Conservation (phyloP, 192 early-diverging fungal species). For the Entophlyctis helioformis region DNA sequence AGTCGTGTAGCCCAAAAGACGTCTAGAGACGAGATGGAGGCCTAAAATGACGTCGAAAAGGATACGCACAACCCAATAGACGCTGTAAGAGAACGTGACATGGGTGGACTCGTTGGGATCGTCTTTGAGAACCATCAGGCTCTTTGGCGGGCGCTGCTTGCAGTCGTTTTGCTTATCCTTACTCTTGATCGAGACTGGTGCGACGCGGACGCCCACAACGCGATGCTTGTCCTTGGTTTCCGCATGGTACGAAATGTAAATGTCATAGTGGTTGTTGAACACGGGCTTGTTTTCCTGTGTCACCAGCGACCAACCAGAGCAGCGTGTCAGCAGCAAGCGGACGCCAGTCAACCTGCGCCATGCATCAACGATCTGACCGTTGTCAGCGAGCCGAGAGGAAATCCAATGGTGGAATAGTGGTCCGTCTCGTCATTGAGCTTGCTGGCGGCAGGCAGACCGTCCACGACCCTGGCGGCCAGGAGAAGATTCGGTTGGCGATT, state of each 20-base stretch:
- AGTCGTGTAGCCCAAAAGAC: too few relatives aligned
- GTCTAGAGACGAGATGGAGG: background rate
- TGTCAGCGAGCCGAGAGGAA: conserved; percentile 69
- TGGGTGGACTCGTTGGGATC: too few relatives aligned
- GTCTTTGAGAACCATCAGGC: too few relatives aligned
- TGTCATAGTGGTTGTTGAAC: conserved; percentile 88
- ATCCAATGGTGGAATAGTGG: conserved; percentile 64
- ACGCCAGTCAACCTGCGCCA: too few relatives aligned
- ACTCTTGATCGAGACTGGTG: too few relatives aligned
- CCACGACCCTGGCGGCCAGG: conserved; percentile 65
- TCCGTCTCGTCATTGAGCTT: conserved; percentile 15
- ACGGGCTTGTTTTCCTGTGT: too few relatives aligned
- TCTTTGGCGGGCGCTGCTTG: too few relatives aligned
- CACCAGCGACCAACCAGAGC: too few relatives aligned
- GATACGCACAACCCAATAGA: conserved; percentile 25
- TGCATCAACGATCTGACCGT: too few relatives aligned
- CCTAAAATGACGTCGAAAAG: background rate
- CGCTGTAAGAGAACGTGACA: conserved; percentile 36
- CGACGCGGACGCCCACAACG: conserved; percentile 81
- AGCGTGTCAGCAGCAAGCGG: too few relatives aligned
- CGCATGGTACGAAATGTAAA: conserved; percentile 57
- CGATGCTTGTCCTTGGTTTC: conserved; percentile 29
- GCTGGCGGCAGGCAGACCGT: conserved; percentile 72
- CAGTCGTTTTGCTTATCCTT: background rate
- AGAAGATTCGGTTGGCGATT: too few relatives aligned